Evolutionary conservation across 225 moss, liverwort and hornwort genomes (phyloP).

Genomic region (Marchantia paleacea): DNA sequence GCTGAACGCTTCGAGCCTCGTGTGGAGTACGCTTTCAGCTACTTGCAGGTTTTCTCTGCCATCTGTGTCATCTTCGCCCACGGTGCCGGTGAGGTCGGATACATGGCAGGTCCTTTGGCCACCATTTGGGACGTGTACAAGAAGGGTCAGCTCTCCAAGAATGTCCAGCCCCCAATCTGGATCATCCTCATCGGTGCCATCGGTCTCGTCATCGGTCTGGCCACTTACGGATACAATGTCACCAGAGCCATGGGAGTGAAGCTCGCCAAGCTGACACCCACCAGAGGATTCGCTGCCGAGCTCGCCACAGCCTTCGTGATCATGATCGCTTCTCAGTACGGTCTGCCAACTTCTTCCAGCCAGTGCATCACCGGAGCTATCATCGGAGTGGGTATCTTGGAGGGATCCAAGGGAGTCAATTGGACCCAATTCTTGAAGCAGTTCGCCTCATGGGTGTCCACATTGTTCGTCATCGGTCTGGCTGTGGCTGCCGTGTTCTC

Average conservation of each 20-base stretch:
- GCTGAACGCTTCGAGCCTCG: constrained; percentile 63
- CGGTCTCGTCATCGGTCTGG: constrained; percentile 37
- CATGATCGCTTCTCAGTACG: constrained; percentile 69
- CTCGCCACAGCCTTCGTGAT: constrained; percentile 67
- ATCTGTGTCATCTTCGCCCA: constrained; percentile 73
- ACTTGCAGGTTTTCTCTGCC: constrained; percentile 67
- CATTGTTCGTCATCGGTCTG: constrained; percentile 45
- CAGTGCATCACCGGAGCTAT: constrained; percentile 64
- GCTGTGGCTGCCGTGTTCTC: constrained; percentile 48
- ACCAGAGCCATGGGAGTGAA: constrained; percentile 71
- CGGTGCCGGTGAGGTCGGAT: constrained; percentile 68
- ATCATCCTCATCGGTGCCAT: constrained; percentile 56
- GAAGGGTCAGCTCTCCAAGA: constrained; percentile 40
- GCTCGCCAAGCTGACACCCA: constrained; percentile 65
- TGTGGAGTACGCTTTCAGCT: constrained; percentile 67
- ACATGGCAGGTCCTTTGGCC: constrained; percentile 72
- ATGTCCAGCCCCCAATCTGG: constrained; percentile 54
- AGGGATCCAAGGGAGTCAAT: constrained; percentile 54
- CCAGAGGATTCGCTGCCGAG: constrained; percentile 72
- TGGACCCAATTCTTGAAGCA: constrained; percentile 52
- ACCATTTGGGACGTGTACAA: constrained; percentile 66
- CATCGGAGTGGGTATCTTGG: constrained; percentile 61
- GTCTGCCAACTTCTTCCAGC: constrained; percentile 59
- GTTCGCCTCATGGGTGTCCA: constrained; percentile 48
- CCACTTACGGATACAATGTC: constrained; percentile 68